Percentiles rank a stretch among this genome's conserved stretches.
phyloP scores from a whole-genome alignment of 2,329 filamentous ascomycete genomes.

The Trichoderma atroviride region DNA sequence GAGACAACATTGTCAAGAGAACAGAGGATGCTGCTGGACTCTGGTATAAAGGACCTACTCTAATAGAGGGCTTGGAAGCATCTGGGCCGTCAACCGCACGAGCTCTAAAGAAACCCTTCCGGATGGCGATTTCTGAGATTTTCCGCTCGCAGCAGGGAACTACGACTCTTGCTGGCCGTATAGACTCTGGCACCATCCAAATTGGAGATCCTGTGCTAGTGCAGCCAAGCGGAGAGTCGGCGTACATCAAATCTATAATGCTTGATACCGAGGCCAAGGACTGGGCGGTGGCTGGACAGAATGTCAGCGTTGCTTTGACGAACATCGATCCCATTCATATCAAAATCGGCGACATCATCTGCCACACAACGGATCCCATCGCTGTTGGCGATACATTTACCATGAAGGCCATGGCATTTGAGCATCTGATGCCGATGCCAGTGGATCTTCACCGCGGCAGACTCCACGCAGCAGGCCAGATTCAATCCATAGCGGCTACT shows the following conservation, averaged over 20 bases:
- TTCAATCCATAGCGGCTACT: slow-evolving; percentile 70
- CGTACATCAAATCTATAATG: slow-evolving; percentile 79
- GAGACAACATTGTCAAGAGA: slow-evolving; percentile 76
- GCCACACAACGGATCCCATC: slow-evolving; percentile 68
- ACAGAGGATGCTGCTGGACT: slow-evolving; percentile 58
- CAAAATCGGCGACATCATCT: slow-evolving; percentile 83
- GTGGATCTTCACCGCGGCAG: slow-evolving; percentile 88
- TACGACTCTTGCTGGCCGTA: slow-evolving; percentile 80
- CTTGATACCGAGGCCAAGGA: slow-evolving; percentile 73
- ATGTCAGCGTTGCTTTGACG: slow-evolving; percentile 77
- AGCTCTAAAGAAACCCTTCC: slow-evolving; percentile 75
- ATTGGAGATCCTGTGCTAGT: slow-evolving; percentile 77
- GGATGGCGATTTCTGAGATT: slow-evolving; percentile 85
- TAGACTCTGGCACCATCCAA: slow-evolving; percentile 84
- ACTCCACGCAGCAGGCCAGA: slow-evolving; percentile 74
- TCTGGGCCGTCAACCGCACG: slow-evolving; percentile 69
- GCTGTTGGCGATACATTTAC: slow-evolving; percentile 72
- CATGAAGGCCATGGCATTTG: slow-evolving; percentile 85
- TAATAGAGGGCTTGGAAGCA: slow-evolving; percentile 84
- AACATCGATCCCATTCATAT: slow-evolving; percentile 86
- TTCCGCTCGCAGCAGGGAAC: slow-evolving; percentile 82
- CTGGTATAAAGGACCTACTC: slow-evolving; percentile 81
- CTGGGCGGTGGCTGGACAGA: slow-evolving; percentile 93
- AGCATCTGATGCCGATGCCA: slow-evolving; percentile 83
- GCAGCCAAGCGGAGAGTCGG: slow-evolving; percentile 80